Base-by-base conservation (phyloP, 2,329 filamentous ascomycete species). In the Microthyrium microscopicum region DNA sequence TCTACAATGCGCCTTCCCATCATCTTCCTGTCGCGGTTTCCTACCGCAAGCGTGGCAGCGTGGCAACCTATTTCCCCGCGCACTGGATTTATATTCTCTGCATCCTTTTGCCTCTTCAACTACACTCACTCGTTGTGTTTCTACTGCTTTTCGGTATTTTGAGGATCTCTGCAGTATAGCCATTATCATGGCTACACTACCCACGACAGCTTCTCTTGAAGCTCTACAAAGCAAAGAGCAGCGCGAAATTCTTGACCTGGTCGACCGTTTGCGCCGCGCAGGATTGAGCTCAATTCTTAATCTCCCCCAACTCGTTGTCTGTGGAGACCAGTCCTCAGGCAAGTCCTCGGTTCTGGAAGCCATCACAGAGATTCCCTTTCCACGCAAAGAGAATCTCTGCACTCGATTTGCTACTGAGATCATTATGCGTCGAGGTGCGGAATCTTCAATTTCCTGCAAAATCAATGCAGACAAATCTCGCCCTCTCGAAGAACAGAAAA, bases 211-310 rank as follows among this genome's bases (percentile, higher is more conserved):
- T 13, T 56, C 52, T 5, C 47, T 63, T 1, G 43, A 49, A 16
- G 51, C 57, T 30, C 53, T 69, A 5, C 60, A 67, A 29, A 52
- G 45, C 3, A 52, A 61, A 17, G 58, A 61, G 4, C 56, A 61
- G 38, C 54, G 55, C n/a, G n/a, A 48, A 50, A 20, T 32, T 16
- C 19, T 32, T 8, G 29, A 32, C 16, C 11, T 27, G 8, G 26
- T 32, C 16, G 29, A 32, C 29, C 25, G 11, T 7, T 19, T 32
- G 9, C 29, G 29, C 11, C 27, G 16, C 16, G 27, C 9, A 29
- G 27, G 27, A 9, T 9, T 29, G 11, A 18, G 27, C 27, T 11
- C 9, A 15, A 9, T 4, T 9, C 15, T 4, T 17, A 20, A 3
- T 13, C 20, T 38, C 8, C 41, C 41, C 1, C 41, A 44, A 34